Percentiles rank a stretch among this genome's conserved stretches.
Conservation (phyloP, 2,329 filamentous ascomycete genomes). For the Aspergillus bombycis region DNA sequence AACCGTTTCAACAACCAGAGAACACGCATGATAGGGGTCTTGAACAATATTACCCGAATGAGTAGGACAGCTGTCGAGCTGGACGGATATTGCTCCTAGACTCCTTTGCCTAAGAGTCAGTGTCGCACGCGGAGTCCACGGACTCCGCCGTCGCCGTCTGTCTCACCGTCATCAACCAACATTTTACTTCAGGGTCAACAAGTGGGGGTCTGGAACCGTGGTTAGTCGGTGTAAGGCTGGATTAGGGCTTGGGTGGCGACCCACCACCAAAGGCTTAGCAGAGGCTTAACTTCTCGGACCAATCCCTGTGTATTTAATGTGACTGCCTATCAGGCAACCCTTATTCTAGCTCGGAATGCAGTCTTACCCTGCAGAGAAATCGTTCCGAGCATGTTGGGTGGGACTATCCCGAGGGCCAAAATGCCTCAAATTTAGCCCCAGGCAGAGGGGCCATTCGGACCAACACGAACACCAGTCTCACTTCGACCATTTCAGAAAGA, state of each 20-base stretch:
- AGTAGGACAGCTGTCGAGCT: neutral
- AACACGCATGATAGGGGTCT: neutral
- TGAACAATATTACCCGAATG: neutral
- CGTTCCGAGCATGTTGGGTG: neutral
- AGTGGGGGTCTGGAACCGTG: neutral
- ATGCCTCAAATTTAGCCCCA: neutral
- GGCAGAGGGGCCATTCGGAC: too few species aligned
- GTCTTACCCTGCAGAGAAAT: neutral
- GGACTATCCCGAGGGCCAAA: neutral
- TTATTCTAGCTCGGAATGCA: neutral
- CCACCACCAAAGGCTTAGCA: neutral
- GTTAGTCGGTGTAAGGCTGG: neutral
- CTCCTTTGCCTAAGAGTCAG: neutral
- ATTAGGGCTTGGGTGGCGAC: neutral
- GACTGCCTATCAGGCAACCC: neutral
- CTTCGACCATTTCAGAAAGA: too few species aligned
- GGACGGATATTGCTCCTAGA: neutral
- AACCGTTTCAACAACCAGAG: neutral
- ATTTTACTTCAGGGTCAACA: neutral
- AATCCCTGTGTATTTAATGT: neutral
- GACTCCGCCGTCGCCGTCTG: neutral
- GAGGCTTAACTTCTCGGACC: neutral
- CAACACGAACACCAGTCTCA: too few species aligned
- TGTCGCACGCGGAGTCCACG: neutral
- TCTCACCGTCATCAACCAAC: neutral